These are phyloP conservation scores for Nicotiana rustica DNA, from an alignment of 305 asterid species.

Conservation along the genomic window DNA sequence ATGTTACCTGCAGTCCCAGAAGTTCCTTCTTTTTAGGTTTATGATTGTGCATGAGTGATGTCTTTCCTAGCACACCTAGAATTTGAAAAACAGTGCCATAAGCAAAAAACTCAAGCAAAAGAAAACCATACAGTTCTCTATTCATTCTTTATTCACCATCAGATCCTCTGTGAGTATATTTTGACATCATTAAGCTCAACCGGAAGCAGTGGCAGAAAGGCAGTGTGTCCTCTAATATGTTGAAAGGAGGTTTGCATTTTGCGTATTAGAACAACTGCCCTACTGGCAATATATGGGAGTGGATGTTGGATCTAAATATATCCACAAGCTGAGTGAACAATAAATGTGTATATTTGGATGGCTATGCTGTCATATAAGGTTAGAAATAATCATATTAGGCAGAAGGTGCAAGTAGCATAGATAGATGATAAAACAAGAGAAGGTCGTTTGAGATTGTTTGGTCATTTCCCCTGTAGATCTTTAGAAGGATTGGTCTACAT, in stretches of 20 bases:
- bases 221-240: neutral
- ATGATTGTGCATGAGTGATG: neutral
- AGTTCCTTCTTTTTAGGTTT: conserved; percentile 14
- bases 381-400: conserved; percentile 14
- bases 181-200: conserved; percentile 17
- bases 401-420: conserved; percentile 1
- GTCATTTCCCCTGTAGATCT: neutral
- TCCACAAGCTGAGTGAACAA: neutral
- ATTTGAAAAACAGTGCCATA: neutral
- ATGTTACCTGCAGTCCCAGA: neutral
- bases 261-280: conserved; percentile 1
- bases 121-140: neutral
- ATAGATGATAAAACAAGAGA: conserved; percentile 18
- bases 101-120: neutral
- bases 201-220: conserved; percentile 16
- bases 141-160: conserved; percentile 21
- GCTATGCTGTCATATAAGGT: conserved; percentile 16
- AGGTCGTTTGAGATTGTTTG: neutral
- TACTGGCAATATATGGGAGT: neutral
- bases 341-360: conserved; percentile 6
- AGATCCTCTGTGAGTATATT: neutral
- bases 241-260: neutral
- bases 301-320: neutral
- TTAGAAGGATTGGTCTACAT: conserved; percentile 10
- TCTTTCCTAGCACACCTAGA: conserved; percentile 8